Evolutionary conservation across 2,329 filamentous ascomycete species (phyloP).

Genomic region (Elsinoe fawcettii): DNA sequence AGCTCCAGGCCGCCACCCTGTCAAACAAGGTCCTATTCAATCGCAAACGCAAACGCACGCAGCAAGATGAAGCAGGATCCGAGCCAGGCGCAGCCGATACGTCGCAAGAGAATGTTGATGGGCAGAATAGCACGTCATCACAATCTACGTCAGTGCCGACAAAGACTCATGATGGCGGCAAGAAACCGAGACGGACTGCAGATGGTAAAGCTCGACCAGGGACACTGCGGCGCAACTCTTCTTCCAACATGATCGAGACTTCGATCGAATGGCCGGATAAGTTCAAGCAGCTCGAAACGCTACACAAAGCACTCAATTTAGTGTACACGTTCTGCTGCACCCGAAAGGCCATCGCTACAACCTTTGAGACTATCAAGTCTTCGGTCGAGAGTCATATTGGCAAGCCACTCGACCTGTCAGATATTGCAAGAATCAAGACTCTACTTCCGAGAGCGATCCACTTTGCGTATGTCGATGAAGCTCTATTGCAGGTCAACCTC

Average conservation of each 20-base stretch:
- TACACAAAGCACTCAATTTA: slow-evolving; percentile 77
- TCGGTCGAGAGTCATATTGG: slow-evolving; percentile 79
- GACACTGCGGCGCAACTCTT: slow-evolving; percentile 38
- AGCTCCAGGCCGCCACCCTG: slow-evolving; percentile 42
- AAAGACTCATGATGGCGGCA: slow-evolving; percentile 50
- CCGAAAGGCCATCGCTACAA: slow-evolving; percentile 84
- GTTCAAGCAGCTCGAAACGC: slow-evolving; percentile 65
- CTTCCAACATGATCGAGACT: slow-evolving; percentile 45
- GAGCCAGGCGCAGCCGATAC: background rate
- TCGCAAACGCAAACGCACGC: slow-evolving; percentile 37
- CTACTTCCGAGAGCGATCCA: slow-evolving; percentile 70
- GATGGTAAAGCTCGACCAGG: slow-evolving; percentile 22
- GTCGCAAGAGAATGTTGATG: background rate
- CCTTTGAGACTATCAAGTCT: slow-evolving; percentile 77
- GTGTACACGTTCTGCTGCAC: slow-evolving; percentile 94
- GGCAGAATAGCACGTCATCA: slow-evolving; percentile 16
- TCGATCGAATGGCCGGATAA: slow-evolving; percentile 63
- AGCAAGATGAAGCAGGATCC: slow-evolving; percentile 13
- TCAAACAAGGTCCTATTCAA: slow-evolving; percentile 38
- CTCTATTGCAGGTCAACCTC: slow-evolving; percentile 71
- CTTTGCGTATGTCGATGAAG: slow-evolving; percentile 80
- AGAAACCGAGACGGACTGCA: slow-evolving; percentile 40
- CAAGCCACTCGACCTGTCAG: slow-evolving; percentile 59
- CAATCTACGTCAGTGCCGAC: slow-evolving; percentile 44
- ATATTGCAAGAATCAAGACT: slow-evolving; percentile 74